phyloP scores from a whole-genome alignment of 2,329 filamentous ascomycete species.

The Aspergillus vadensis region DNA sequence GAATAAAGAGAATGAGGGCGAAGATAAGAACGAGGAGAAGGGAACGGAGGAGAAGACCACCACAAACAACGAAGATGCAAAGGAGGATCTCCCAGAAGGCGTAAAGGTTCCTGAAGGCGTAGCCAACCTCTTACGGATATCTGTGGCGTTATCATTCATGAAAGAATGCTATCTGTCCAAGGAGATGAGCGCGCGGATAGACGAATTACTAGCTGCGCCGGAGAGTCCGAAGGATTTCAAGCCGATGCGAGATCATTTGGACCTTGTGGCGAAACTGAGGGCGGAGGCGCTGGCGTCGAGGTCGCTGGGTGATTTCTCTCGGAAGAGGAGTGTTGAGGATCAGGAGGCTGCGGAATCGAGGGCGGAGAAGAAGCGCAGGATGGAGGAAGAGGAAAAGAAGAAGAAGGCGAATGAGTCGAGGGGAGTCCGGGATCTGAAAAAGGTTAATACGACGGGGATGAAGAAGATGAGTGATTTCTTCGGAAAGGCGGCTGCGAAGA shows the following conservation, averaged over 20 bases:
- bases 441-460: slow-evolving; percentile 91
- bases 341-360: slow-evolving; percentile 51
- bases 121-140: slow-evolving; percentile 49
- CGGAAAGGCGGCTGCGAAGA: slow-evolving; percentile 58
- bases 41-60: slow-evolving; percentile 30
- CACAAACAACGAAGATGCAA: slow-evolving; percentile 34
- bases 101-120: slow-evolving; percentile 38
- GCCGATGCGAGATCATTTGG: slow-evolving; percentile 70
- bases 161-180: slow-evolving; percentile 52
- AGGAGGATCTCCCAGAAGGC: slow-evolving; percentile 24
- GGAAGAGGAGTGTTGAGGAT: slow-evolving; percentile 45
- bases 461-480: slow-evolving; percentile 97
- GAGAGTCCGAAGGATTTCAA: slow-evolving; percentile 64
- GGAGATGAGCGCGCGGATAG: slow-evolving; percentile 40
- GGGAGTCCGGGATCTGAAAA: slow-evolving; percentile 78
- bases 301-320: slow-evolving; percentile 52
- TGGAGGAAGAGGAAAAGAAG: slow-evolving; percentile 85
- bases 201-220: slow-evolving; percentile 40
- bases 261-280: slow-evolving; percentile 66
- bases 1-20: slow-evolving; percentile 28
- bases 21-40: slow-evolving; percentile 26
- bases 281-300: slow-evolving; percentile 71
- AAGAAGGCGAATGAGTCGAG: slow-evolving; percentile 75
- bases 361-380: slow-evolving; percentile 78
- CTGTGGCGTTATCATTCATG: slow-evolving; percentile 54